Conservation (phyloP, 2,329 filamentous ascomycete genomes). For the Metarhizium brunneum region DNA sequence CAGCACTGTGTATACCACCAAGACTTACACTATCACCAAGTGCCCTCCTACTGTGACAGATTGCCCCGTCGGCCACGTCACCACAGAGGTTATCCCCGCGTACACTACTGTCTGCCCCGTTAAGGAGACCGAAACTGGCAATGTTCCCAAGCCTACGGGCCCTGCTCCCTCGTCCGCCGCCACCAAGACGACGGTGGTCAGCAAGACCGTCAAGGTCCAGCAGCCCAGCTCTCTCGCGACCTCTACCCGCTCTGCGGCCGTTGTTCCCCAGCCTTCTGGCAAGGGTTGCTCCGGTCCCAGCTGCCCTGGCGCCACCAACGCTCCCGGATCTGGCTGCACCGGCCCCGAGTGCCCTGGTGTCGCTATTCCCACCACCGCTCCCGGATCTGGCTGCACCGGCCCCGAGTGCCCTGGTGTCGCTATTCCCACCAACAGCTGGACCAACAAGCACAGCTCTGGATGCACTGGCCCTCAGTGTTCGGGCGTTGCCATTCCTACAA, state of each 20-base stretch:
- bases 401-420: background rate
- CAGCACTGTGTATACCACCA: slow-evolving; percentile 22
- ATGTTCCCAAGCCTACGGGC: background rate
- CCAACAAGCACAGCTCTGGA: background rate
- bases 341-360: background rate
- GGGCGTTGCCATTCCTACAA: slow-evolving; percentile 12
- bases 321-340: background rate
- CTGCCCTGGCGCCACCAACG: slow-evolving; percentile 9
- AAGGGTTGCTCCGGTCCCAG: slow-evolving; percentile 16
- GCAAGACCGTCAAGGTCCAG: slow-evolving; percentile 1
- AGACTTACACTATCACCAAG: slow-evolving; percentile 38
- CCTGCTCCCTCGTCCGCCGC: background rate
- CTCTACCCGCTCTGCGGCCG: slow-evolving; percentile 10
- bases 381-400: background rate
- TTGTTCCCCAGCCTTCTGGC: slow-evolving; percentile 12
- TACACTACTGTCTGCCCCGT: slow-evolving; percentile 2
- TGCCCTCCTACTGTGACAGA: slow-evolving; percentile 26
- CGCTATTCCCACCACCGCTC: background rate
- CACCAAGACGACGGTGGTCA: slow-evolving; percentile 5
- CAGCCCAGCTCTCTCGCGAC: slow-evolving; percentile 9
- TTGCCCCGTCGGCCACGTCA: slow-evolving; percentile 10
- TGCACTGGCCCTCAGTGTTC: slow-evolving; percentile 7
- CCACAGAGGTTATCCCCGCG: slow-evolving; percentile 4
- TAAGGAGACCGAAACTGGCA: slow-evolving; percentile 3
- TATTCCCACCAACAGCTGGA: background rate